These are phyloP conservation scores for Polyplosphaeria fusca DNA, from an alignment of 495 filamentous ascomycete species.

Conservation along the genomic window DNA sequence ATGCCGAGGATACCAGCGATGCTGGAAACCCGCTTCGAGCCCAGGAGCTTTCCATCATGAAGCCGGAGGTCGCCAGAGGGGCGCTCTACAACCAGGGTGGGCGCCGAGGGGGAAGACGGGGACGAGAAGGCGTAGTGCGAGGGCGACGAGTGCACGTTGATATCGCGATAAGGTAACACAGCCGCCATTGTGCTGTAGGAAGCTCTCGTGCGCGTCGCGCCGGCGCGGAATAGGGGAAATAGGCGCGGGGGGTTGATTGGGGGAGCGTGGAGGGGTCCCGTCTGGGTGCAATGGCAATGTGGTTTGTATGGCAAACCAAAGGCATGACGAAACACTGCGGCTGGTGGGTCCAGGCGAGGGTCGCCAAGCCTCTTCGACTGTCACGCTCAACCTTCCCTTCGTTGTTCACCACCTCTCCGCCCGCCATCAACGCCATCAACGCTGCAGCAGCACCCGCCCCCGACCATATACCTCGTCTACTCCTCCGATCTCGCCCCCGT, in stretches of 20 bases:
- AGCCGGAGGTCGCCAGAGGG: slow-evolving; percentile 90
- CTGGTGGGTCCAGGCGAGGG: not conserved
- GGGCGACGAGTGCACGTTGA: slow-evolving; percentile 87
- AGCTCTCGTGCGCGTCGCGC: not conserved
- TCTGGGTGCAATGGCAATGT: slow-evolving; percentile 6
- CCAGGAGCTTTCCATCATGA: slow-evolving; percentile 69
- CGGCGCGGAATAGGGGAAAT: not conserved
- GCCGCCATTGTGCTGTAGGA: slow-evolving; percentile 48
- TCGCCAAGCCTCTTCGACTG: slow-evolving; percentile 4
- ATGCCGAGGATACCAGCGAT: slow-evolving; percentile 93
- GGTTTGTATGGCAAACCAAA: slow-evolving; percentile 9
- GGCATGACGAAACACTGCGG: slow-evolving; percentile 26
- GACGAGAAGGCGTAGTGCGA: slow-evolving; percentile 96
- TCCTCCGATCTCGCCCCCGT: not conserved
- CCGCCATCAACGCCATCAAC: not conserved
- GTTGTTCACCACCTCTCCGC: slow-evolving; percentile 3
- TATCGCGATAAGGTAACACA: slow-evolving; percentile 84
- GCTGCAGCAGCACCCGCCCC: not conserved
- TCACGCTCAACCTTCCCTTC: slow-evolving; percentile 30
- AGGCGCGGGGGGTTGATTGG: not conserved
- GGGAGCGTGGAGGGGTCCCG: not conserved
- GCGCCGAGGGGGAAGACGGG: slow-evolving; percentile 83
- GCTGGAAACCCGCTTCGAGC: slow-evolving; percentile 80
- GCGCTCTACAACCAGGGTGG: slow-evolving; percentile 81
- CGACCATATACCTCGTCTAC: not conserved